phyloP scores from a whole-genome alignment of 306 rosid genomes.

The Begonia fuchsioides region DNA sequence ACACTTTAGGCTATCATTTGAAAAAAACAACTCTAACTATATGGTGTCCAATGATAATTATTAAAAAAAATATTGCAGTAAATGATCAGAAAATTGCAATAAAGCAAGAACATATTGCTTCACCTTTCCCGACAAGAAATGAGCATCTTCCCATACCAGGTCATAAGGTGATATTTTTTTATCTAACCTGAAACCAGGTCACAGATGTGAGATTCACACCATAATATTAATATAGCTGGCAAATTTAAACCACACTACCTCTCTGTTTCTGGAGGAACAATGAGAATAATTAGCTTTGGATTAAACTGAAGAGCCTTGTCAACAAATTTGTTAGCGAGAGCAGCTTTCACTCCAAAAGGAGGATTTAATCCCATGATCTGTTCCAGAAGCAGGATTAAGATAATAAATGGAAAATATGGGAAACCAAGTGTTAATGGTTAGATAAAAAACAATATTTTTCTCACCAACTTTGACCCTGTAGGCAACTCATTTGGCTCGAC shows the following conservation, averaged over 20 bases:
- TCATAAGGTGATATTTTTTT: slow-evolving; percentile 37
- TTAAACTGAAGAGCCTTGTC: slow-evolving; percentile 70
- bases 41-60: no score
- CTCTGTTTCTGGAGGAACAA: slow-evolving; percentile 63
- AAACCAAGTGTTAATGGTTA: slow-evolving; percentile 7
- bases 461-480: slow-evolving; percentile 53
- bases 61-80: no score
- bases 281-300: slow-evolving; percentile 74
- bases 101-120: slow-evolving; percentile 1
- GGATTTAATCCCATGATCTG: slow-evolving; percentile 96
- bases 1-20: no score
- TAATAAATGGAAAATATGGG: not conserved
- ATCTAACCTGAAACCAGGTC: slow-evolving; percentile 34
- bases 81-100: slow-evolving; percentile 8
- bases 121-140: slow-evolving; percentile 65
- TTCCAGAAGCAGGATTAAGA: not conserved
- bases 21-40: no score
- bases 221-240: not conserved
- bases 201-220: not conserved
- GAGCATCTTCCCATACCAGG: slow-evolving; percentile 74
- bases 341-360: slow-evolving; percentile 71
- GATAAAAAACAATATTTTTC: slow-evolving; percentile 12
- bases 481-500: slow-evolving; percentile 62
- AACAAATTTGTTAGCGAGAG: slow-evolving; percentile 63
- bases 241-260: slow-evolving; percentile 23